These are phyloP conservation scores for Blastocystis sp. DNA, from an alignment of 352 stramenopile genomes.

Conservation along the genomic window DNA sequence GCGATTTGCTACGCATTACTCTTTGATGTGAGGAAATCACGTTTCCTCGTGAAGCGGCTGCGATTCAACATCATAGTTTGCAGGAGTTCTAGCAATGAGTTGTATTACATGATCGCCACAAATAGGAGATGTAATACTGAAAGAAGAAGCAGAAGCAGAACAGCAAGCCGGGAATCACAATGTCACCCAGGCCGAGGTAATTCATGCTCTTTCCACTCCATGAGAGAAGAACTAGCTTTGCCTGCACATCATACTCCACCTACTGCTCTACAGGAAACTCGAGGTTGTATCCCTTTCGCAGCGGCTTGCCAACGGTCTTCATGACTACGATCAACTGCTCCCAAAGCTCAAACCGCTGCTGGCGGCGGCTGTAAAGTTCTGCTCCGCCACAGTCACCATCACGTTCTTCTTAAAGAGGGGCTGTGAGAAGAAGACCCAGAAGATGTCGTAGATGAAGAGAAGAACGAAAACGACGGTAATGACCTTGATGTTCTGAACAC, in stretches of 20 bases:
- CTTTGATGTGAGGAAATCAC: too few species aligned
- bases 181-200: constrained; percentile 15
- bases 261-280: constrained; percentile 7
- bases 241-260: background rate
- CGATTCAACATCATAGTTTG: too few species aligned
- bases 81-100: background rate
- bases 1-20: too few species aligned
- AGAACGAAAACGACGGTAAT: constrained; percentile 6
- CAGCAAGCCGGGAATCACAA: constrained; percentile 8
- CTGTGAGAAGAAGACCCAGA: constrained; percentile 52
- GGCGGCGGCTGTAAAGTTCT: constrained; percentile 2
- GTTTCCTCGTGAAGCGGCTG: too few species aligned
- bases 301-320: background rate
- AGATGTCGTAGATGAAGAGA: constrained; percentile 51
- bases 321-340: background rate
- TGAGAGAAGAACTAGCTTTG: background rate
- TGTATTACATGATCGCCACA: background rate
- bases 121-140: background rate
- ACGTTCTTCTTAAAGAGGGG: constrained; percentile 26
- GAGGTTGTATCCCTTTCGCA: constrained; percentile 4
- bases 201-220: background rate
- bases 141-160: constrained; percentile 23
- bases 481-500: constrained; percentile 1
- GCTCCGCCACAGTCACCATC: constrained; percentile 40
- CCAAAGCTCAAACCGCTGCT: background rate